Percentiles rank a stretch among this genome's conserved stretches.
Conservation (phyloP, 805 yeast species). For the Kuraishia piskuri region DNA sequence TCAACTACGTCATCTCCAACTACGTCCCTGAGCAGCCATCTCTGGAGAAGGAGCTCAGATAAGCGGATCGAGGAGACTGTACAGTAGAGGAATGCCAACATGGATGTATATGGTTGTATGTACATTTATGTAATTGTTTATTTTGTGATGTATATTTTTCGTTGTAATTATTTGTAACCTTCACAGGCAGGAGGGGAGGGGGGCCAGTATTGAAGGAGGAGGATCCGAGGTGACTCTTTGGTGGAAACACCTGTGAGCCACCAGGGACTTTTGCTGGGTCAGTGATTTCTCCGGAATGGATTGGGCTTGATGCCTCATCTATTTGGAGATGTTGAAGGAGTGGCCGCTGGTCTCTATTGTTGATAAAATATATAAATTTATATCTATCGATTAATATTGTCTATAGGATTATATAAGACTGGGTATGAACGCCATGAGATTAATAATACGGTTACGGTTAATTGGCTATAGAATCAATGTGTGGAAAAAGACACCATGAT, state of each 20-base stretch:
- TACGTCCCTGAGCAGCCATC: conserved; percentile 24
- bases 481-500: no score
- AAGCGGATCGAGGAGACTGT: conserved; percentile 2
- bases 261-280: no score
- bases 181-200: neutral
- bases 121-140: neutral
- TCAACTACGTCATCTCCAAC: conserved; percentile 37
- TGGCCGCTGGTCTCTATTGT: neutral
- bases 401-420: neutral
- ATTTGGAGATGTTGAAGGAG: neutral
- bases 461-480: no score
- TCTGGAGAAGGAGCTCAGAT: conserved; percentile 28
- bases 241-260: no score
- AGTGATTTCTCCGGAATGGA: no score
- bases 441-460: no score
- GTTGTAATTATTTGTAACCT: neutral
- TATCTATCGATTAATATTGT: neutral
- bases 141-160: neutral
- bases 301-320: neutral
- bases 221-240: no score
- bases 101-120: conserved; percentile 4
- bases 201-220: neutral
- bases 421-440: neutral
- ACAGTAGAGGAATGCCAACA: conserved; percentile 2
- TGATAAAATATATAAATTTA: neutral